Evolutionary conservation across 2,329 filamentous ascomycete genomes (phyloP), one percentile per base, ranked within the genome.

Genomic region (Arthroderma sp.): DNA sequence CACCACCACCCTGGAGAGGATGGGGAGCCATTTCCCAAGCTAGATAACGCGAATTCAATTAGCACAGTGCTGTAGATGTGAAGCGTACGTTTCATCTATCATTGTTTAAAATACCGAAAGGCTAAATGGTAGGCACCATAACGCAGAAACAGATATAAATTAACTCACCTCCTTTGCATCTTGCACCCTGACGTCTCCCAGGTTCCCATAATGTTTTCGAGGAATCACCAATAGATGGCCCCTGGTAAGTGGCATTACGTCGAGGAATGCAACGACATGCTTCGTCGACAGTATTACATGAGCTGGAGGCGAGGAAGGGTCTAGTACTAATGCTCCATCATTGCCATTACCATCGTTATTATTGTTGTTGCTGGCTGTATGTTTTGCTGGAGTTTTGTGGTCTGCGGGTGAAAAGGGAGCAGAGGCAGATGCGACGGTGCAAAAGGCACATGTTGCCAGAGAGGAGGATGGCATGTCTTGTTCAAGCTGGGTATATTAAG

Each of bases 171-270:
- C 80, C 45, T 72, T 70, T 27, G 80, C 76, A 60, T 87, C 83
- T 39, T 61, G 59, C 1, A 74, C 65, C 0, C 69, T 71, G 42
- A 88, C 71, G 58, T 88, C 83, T 2, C 77, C 80, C 33, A 95
- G 71, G 60, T 88, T 94, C 50, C 80, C 75, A 46, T 79, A 75
- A 68, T 96, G 91, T 32, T 68, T 59, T 36, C 91, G 75, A 6
- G 87, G 83, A 44, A 82, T 85, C 31, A 96, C 73, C 0, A 96
- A 74, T 5, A 95, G 64, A 69, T 96, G 89, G 1, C 88, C 88
- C 0, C 71, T 71, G 0, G 84, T 83, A 42, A 96, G 77, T 1
- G 91, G 91, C 69, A 93, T 76, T 57, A 95, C 94, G 66, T 96
- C 89, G 54, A 96, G 74, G 65, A 96, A 96, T 36, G 87, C 87